Evolutionary conservation across 2,329 filamentous ascomycete species (phyloP).

Genomic region (Knufia fluminis): DNA sequence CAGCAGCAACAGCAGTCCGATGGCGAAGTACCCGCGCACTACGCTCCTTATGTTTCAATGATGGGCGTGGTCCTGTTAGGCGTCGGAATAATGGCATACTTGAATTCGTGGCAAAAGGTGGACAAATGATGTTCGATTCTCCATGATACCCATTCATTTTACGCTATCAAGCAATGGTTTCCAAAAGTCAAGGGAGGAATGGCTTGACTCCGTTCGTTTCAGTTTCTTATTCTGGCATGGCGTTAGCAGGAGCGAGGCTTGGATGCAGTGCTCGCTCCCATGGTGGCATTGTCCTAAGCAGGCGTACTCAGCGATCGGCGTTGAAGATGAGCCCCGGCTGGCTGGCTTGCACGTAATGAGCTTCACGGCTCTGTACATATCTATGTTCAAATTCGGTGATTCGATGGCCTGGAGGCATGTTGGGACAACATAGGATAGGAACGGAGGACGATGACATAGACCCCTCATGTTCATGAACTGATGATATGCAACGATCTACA

Average conservation of each 20-base stretch:
- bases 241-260: constrained; percentile 4
- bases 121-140: constrained; percentile 34
- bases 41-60: constrained; percentile 71
- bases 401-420: background rate
- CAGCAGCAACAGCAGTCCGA: constrained; percentile 35
- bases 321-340: background rate
- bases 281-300: background rate
- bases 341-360: background rate
- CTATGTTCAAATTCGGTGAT: background rate
- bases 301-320: background rate
- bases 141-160: background rate
- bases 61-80: constrained; percentile 71
- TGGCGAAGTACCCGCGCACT: constrained; percentile 40
- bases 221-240: constrained; percentile 1
- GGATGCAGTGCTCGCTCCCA: background rate
- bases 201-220: constrained; percentile 6
- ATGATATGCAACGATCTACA: constrained; percentile 9
- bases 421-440: background rate
- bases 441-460: background rate
- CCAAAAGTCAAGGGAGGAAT: background rate
- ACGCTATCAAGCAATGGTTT: background rate
- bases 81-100: constrained; percentile 75
- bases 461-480: constrained; percentile 8
- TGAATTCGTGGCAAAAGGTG: constrained; percentile 68
- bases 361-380: constrained; percentile 6